Conservation (phyloP, 768 basidiomycete genomes). For the Suillus fuscotomentosus region DNA sequence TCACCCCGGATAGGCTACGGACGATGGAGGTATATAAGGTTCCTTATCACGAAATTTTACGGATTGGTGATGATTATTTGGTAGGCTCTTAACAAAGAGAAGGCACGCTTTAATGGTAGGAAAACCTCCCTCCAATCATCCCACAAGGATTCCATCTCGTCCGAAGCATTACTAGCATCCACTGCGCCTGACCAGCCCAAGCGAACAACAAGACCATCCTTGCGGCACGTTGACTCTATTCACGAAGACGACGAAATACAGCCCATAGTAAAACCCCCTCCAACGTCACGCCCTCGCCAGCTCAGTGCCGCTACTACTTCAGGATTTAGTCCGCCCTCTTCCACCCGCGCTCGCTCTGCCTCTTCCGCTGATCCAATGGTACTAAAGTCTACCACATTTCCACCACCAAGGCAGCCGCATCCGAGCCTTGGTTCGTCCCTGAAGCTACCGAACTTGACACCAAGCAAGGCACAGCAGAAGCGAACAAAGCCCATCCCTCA, state of each 20-base stretch:
- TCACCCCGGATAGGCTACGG: slow-evolving; percentile 91
- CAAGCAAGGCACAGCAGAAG: slow-evolving; percentile 16
- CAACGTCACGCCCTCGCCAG: slow-evolving; percentile 45
- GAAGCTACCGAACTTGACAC: slow-evolving; percentile 24
- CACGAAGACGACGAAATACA: slow-evolving; percentile 58
- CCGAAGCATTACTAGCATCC: slow-evolving; percentile 13
- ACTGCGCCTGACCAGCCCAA: slow-evolving; percentile 24
- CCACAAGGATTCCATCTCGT: slow-evolving; percentile 22
- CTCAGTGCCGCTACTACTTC: slow-evolving; percentile 44
- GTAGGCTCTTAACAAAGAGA: slow-evolving; percentile 76
- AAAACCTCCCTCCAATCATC: slow-evolving; percentile 17
- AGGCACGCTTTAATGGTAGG: slow-evolving; percentile 38
- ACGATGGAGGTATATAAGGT: slow-evolving; percentile 80
- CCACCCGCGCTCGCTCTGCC: slow-evolving; percentile 27
- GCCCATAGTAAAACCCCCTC: slow-evolving; percentile 28
- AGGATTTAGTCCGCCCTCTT: slow-evolving; percentile 23
- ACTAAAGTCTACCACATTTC: slow-evolving; percentile 8
- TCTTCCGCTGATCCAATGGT: slow-evolving; percentile 31
- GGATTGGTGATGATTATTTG: slow-evolving; percentile 11
- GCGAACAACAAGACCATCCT: slow-evolving; percentile 33
- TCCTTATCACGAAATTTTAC: slow-evolving; percentile 15
- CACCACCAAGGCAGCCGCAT: slow-evolving; percentile 27
- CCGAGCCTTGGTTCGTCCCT: slow-evolving; percentile 29
- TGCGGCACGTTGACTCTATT: slow-evolving; percentile 61
- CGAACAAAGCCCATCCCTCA: slow-evolving; percentile 26